A percentile compares a stretch with the other conserved stretches of the same genome.
Evolutionary conservation across 2,329 filamentous ascomycete genomes (phyloP).

Genomic region (Graphium sp.): DNA sequence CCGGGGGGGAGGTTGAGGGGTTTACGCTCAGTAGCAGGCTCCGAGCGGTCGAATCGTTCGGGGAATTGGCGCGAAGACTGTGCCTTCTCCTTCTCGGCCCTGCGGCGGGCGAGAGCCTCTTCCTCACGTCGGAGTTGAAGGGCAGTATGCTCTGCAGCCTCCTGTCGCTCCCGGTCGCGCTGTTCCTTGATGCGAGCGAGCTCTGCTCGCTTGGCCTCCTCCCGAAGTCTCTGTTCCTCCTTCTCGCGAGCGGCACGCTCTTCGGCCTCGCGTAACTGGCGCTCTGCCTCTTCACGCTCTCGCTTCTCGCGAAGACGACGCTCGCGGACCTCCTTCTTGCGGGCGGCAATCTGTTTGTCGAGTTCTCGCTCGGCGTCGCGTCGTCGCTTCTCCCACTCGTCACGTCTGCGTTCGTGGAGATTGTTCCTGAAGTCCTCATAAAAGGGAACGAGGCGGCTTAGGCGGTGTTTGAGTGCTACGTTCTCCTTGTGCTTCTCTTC

Average conservation of each 20-base stretch:
- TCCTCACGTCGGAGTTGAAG: conserved; percentile 72
- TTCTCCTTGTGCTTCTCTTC: conserved; percentile 84
- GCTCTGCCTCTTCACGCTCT: conserved; percentile 73
- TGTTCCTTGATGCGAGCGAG: conserved; percentile 51
- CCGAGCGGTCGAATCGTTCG: conserved; percentile 22
- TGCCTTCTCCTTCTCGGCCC: conserved; percentile 42
- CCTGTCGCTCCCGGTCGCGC: conserved; percentile 50
- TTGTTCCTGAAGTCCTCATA: conserved; percentile 75
- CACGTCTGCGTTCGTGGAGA: conserved; percentile 72
- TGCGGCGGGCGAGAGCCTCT: conserved; percentile 65
- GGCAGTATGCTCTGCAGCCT: conserved; percentile 45
- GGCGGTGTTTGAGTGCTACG: conserved; percentile 83
- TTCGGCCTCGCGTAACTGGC: conserved; percentile 63
- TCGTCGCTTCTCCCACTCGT: conserved; percentile 90
- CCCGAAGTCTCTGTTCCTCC: conserved; percentile 64
- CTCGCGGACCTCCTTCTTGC: conserved; percentile 79
- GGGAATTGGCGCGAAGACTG: conserved; percentile 17
- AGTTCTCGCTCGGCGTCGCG: conserved; percentile 85
- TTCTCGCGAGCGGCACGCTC: conserved; percentile 69
- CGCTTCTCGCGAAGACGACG: conserved; percentile 66
- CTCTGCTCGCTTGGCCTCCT: conserved; percentile 63
- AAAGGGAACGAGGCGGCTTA: conserved; percentile 64
- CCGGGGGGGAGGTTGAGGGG: conserved; percentile 13
- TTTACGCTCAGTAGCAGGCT: conserved; percentile 9
- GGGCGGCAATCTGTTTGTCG: conserved; percentile 74